Evolutionary conservation across 2,329 filamentous ascomycete species (phyloP).

Genomic region (Aspergillus sp.): DNA sequence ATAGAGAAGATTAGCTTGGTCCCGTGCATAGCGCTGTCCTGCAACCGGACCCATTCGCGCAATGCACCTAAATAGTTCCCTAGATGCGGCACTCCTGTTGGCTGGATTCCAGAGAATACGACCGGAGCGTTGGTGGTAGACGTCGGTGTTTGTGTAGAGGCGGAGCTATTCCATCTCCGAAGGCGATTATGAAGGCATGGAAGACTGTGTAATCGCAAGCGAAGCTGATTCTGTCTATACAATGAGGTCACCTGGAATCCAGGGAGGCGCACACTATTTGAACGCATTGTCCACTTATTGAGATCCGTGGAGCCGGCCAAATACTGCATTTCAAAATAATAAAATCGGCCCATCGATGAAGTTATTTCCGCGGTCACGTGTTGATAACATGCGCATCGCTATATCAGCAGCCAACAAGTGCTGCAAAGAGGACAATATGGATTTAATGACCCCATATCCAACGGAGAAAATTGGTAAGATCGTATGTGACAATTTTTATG

Average conservation of each 20-base stretch:
- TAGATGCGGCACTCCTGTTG: conserved; percentile 87
- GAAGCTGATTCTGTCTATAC: not conserved
- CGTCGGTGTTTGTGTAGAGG: conserved; percentile 4
- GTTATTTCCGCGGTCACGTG: not conserved
- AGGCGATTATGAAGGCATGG: not conserved
- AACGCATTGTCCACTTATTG: not conserved
- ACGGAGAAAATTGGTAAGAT: too few species aligned
- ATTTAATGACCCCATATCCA: too few species aligned
- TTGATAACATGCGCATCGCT: too few species aligned
- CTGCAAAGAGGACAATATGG: too few species aligned
- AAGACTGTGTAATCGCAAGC: not conserved
- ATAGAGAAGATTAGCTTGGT: conserved; percentile 77
- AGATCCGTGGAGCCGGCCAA: not conserved
- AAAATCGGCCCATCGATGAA: too few species aligned
- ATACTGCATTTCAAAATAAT: too few species aligned
- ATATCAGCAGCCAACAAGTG: too few species aligned
- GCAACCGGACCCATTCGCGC: conserved; percentile 78
- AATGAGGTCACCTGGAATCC: not conserved
- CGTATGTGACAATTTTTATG: too few species aligned
- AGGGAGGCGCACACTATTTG: not conserved
- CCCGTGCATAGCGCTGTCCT: conserved; percentile 57
- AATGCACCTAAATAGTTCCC: conserved; percentile 94
- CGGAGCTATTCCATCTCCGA: conserved; percentile 13
- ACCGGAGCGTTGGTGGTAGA: conserved; percentile 26
- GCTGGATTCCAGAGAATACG: conserved; percentile 96